Conservation (phyloP, 2,329 filamentous ascomycete genomes). For the Coniochaeta sp. region DNA sequence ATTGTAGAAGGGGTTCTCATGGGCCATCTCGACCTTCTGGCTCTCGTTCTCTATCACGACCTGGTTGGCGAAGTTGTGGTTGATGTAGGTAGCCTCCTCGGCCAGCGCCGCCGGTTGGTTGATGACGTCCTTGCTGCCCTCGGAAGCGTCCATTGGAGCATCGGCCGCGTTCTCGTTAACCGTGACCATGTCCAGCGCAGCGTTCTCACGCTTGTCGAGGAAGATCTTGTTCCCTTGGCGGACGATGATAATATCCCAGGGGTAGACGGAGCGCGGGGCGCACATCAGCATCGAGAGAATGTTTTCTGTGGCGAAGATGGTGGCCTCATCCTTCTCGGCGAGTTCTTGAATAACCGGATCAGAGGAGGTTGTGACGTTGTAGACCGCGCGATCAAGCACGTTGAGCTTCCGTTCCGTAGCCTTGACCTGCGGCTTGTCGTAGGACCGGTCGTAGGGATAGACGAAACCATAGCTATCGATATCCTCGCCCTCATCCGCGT, state of each 20-base stretch:
- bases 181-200: slow-evolving; percentile 91
- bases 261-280: slow-evolving; percentile 90
- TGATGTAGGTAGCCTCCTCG: slow-evolving; percentile 98
- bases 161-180: slow-evolving; percentile 99
- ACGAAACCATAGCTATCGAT: slow-evolving; percentile 94
- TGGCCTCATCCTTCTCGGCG: slow-evolving; percentile 90
- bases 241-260: slow-evolving; percentile 94
- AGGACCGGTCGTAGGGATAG: slow-evolving; percentile 94
- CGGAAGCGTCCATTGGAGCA: slow-evolving; percentile 82
- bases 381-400: slow-evolving; percentile 86
- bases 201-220: slow-evolving; percentile 96
- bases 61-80: slow-evolving; percentile 98
- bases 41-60: slow-evolving; percentile 77
- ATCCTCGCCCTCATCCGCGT: slow-evolving; percentile 91
- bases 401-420: slow-evolving; percentile 79
- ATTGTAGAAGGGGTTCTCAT: slow-evolving; percentile 98
- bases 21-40: slow-evolving; percentile 72
- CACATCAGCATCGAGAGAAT: slow-evolving; percentile 99
- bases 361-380: slow-evolving; percentile 95
- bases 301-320: slow-evolving; percentile 94
- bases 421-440: slow-evolving; percentile 90
- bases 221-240: slow-evolving; percentile 95
- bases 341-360: slow-evolving; percentile 97
- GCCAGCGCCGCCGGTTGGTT: slow-evolving; percentile 92
- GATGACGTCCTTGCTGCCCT: slow-evolving; percentile 88